phyloP scores from a whole-genome alignment of 2,329 filamentous ascomycete species.

The Tolypocladium capitatum region DNA sequence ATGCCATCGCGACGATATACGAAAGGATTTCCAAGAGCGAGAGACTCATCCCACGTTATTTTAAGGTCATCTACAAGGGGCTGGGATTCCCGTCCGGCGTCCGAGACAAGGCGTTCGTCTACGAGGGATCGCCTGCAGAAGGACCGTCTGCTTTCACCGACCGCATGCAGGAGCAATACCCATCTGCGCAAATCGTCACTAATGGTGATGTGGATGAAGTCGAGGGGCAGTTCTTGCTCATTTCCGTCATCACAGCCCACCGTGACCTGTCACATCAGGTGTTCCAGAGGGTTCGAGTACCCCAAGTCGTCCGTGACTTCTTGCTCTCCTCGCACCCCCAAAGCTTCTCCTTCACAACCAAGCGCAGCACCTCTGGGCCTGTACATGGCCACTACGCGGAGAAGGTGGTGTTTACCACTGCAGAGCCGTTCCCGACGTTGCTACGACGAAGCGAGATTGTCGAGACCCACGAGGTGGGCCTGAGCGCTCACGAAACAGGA shows the following conservation, averaged over 20 bases:
- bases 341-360: slow-evolving; percentile 63
- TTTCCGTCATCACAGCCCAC: slow-evolving; percentile 69
- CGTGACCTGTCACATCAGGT: slow-evolving; percentile 72
- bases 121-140: slow-evolving; percentile 69
- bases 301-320: slow-evolving; percentile 75
- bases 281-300: slow-evolving; percentile 76
- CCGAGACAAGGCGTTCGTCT: slow-evolving; percentile 84
- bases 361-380: slow-evolving; percentile 54
- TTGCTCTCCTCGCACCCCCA: slow-evolving; percentile 66
- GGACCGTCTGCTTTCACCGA: slow-evolving; percentile 73
- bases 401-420: slow-evolving; percentile 73
- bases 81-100: slow-evolving; percentile 72
- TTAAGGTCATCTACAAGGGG: slow-evolving; percentile 79
- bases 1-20: slow-evolving; percentile 85
- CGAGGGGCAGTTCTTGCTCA: slow-evolving; percentile 80
- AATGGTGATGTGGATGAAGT: slow-evolving; percentile 59
- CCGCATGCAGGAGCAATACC: slow-evolving; percentile 83
- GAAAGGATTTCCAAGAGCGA: slow-evolving; percentile 78
- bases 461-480: slow-evolving; percentile 47
- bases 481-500: slow-evolving; percentile 73
- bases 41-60: slow-evolving; percentile 69
- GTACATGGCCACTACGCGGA: slow-evolving; percentile 66
- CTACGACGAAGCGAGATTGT: slow-evolving; percentile 77
- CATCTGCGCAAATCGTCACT: slow-evolving; percentile 67
- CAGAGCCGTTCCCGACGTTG: slow-evolving; percentile 83